Percentiles rank a stretch among this genome's conserved stretches.
Evolutionary conservation across 495 filamentous ascomycete species (phyloP).

Genomic region (Penicillium malachiteum): DNA sequence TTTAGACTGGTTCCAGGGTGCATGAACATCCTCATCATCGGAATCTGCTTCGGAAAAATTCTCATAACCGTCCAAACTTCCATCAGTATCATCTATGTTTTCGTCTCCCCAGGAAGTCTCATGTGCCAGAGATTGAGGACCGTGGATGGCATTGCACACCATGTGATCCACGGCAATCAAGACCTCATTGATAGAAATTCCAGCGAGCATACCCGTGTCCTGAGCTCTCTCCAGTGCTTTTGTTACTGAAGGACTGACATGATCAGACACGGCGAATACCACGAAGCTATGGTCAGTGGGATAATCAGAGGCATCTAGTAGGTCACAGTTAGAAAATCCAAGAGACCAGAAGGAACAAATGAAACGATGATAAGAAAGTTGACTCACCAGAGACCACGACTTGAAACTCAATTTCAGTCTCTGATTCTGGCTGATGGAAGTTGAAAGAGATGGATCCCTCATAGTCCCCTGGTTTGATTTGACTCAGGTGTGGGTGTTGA

Average conservation of each 20-base stretch:
- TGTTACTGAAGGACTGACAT: slow-evolving; percentile 45
- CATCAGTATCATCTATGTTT: slow-evolving; percentile 11
- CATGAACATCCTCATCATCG: slow-evolving; percentile 35
- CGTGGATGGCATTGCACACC: slow-evolving; percentile 22
- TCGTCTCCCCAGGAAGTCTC: background rate
- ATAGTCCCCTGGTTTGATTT: slow-evolving; percentile 56
- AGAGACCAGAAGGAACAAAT: background rate
- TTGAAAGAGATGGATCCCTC: slow-evolving; percentile 63
- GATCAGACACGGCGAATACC: slow-evolving; percentile 55
- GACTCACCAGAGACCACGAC: slow-evolving; percentile 48
- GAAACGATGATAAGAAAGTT: background rate
- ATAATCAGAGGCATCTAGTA: slow-evolving; percentile 61
- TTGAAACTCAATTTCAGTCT: slow-evolving; percentile 45
- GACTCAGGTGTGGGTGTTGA: slow-evolving; percentile 36
- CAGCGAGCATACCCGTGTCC: slow-evolving; percentile 12
- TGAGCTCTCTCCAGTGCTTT: slow-evolving; percentile 44
- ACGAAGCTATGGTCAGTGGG: slow-evolving; percentile 60
- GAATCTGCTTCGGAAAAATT: slow-evolving; percentile 35
- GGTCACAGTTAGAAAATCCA: slow-evolving; percentile 6
- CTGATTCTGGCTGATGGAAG: slow-evolving; percentile 31
- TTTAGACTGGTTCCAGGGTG: slow-evolving; percentile 16
- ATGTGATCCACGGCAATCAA: slow-evolving; percentile 38
- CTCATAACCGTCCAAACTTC: slow-evolving; percentile 13
- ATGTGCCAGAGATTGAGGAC: slow-evolving; percentile 9
- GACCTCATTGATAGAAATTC: slow-evolving; percentile 30